phyloP scores from a whole-genome alignment of 176 grass and related monocot species.

The Avena sativa region DNA sequence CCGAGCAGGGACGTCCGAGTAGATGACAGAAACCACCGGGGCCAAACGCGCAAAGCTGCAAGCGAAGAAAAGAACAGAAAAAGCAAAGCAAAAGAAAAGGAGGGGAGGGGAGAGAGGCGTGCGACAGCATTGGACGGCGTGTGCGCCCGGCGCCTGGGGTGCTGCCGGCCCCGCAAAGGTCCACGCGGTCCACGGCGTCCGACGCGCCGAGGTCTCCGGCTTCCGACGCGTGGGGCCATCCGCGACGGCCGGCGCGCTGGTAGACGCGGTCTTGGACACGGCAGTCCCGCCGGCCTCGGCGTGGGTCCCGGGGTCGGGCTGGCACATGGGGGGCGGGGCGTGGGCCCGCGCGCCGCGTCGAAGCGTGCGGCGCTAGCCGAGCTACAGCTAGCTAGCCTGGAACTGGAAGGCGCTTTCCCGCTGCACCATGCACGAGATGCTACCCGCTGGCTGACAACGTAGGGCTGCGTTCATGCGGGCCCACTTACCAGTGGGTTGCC shows the following conservation, averaged over 20 bases:
- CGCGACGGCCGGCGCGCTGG: neutral
- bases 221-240: conserved; percentile 23
- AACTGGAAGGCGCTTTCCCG: conserved; percentile 8
- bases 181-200: conserved; percentile 39
- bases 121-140: conserved; percentile 45
- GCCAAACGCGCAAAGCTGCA: neutral
- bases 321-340: conserved; percentile 13
- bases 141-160: neutral
- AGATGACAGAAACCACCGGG: neutral
- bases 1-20: neutral
- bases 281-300: neutral
- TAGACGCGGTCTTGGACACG: neutral
- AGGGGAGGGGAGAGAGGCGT: neutral
- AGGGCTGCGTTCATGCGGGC: accelerated
- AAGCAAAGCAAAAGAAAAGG: neutral
- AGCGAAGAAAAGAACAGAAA: neutral
- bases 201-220: neutral
- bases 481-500: neutral
- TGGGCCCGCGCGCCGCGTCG: conserved; percentile 22
- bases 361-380: conserved; percentile 6
- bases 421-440: accelerated
- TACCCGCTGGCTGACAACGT: neutral
- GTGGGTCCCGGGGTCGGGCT: neutral
- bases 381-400: conserved; percentile 21
- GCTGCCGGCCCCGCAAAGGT: neutral